A percentile compares a stretch with the other conserved stretches of the same genome.
Conservation (phyloP, 148 eudicot genomes). For the Cornus controversa region DNA sequence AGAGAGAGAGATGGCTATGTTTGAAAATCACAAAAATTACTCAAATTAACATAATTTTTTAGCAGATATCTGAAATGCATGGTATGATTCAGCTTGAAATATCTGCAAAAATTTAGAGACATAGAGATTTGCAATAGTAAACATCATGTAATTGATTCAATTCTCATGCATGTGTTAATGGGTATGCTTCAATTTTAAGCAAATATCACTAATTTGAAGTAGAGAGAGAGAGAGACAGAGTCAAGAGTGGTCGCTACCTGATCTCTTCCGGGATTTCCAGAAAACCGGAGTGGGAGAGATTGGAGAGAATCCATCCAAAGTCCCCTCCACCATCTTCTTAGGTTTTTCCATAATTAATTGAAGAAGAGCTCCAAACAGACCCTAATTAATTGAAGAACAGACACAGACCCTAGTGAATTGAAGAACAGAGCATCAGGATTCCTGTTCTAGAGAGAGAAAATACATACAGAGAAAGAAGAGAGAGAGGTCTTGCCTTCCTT, state of each 20-base stretch:
- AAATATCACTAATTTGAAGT: background rate
- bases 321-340: constrained; percentile 6
- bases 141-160: background rate
- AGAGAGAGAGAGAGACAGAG: background rate
- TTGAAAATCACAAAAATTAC: background rate
- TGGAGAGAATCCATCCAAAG: constrained; percentile 15
- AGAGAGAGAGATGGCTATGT: background rate
- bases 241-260: constrained; percentile 27
- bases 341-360: constrained; percentile 4
- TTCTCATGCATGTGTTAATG: background rate
- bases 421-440: background rate
- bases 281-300: constrained; percentile 30
- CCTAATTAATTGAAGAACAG: background rate
- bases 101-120: background rate
- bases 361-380: constrained; percentile 43
- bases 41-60: background rate
- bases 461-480: constrained; percentile 4
- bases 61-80: background rate
- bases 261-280: constrained; percentile 70
- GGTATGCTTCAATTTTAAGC: background rate
- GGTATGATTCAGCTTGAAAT: background rate
- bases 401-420: constrained; percentile 1
- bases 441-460: background rate
- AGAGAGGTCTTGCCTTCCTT: background rate
- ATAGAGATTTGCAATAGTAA: background rate